phyloP scores from a whole-genome alignment of 139 green algal genomes.

The Coccomyxa sp. region DNA sequence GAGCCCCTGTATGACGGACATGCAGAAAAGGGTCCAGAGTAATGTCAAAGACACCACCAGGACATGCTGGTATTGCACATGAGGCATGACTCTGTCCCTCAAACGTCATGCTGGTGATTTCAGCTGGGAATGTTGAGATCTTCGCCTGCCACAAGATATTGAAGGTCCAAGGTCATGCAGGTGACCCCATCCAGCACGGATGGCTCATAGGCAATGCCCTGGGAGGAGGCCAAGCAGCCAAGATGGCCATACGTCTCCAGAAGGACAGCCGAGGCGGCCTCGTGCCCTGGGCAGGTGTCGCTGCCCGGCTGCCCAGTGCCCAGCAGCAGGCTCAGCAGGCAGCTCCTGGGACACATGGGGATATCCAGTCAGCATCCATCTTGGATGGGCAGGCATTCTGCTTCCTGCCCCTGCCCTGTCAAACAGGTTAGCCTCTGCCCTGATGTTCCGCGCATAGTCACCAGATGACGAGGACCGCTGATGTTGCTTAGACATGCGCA shows the following conservation, averaged over 20 bases:
- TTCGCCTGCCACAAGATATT: too few species aligned
- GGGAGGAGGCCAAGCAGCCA: constrained; percentile 27
- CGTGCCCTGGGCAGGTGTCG: constrained; percentile 72
- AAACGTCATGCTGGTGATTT: background rate
- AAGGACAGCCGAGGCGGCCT: constrained; percentile 27
- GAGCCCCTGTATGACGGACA: too few species aligned
- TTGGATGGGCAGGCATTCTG: constrained; percentile 53
- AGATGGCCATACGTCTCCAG: constrained; percentile 25
- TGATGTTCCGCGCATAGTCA: too few species aligned
- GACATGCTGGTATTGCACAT: background rate
- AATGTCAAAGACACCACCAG: too few species aligned
- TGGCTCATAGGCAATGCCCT: constrained; percentile 60
- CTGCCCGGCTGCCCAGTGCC: constrained; percentile 28
- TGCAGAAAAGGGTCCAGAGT: too few species aligned
- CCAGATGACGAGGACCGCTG: too few species aligned
- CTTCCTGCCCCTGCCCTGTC: constrained; percentile 72
- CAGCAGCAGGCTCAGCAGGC: background rate
- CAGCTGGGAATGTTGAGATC: too few species aligned
- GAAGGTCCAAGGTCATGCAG: too few species aligned
- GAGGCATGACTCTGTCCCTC: background rate
- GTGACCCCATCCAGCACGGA: too few species aligned
- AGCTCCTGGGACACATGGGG: background rate
- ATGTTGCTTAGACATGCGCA: too few species aligned
- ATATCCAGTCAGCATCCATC: background rate
- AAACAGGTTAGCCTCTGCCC: background rate